Conservation (phyloP, 164 flowering plant species). For the Magnolia officinalis region DNA sequence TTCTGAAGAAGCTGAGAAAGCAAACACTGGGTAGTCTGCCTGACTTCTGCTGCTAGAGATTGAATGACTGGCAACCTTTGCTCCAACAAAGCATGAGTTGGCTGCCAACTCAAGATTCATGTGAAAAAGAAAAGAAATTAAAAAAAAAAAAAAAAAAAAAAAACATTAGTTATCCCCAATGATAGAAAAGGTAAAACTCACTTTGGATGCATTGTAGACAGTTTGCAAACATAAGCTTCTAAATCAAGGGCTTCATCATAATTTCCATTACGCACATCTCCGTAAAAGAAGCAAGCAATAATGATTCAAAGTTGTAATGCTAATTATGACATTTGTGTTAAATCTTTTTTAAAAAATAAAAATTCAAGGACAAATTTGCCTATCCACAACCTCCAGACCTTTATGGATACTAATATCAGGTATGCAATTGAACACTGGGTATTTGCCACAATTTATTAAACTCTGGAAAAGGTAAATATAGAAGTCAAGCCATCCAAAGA, state of each 20-base stretch:
- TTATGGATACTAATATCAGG: no score
- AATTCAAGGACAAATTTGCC: no score
- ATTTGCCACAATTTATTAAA: no score
- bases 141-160: neutral
- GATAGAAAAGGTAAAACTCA: constrained; percentile 33
- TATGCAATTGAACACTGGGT: no score
- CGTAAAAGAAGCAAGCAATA: constrained; percentile 25
- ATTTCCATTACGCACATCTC: constrained; percentile 95
- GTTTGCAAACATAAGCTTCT: constrained; percentile 85
- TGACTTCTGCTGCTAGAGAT: constrained; percentile 84
- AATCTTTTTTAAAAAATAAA: no score
- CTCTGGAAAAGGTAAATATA: no score
- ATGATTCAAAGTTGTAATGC: no score
- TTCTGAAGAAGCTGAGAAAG: constrained; percentile 95
- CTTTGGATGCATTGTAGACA: constrained; percentile 92
- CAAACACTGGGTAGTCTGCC: constrained; percentile 87
- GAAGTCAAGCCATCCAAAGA: no score
- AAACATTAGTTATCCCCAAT: neutral
- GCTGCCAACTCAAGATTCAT: neutral
- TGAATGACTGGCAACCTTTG: constrained; percentile 83
- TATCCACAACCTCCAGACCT: no score
- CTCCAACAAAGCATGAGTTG: constrained; percentile 6
- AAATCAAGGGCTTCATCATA: constrained; percentile 98
- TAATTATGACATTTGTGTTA: no score
- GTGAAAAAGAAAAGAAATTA: no score